Base-by-base conservation (phyloP, 78 protist species). In the Polysphondylium violaceum region DNA sequence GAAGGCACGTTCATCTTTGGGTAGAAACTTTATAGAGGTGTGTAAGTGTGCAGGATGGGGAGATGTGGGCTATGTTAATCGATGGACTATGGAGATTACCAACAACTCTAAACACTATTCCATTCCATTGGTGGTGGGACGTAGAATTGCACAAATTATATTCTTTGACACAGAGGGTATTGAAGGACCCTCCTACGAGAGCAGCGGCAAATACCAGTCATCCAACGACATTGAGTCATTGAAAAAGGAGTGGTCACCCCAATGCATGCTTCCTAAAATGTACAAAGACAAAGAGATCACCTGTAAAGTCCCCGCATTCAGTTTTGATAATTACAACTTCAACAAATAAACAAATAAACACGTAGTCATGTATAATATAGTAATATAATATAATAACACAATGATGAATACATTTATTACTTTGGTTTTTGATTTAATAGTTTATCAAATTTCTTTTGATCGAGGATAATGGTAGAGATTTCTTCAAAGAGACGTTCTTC, bases 21-120 rank as follows among this genome's bases (percentile, higher is more conserved):
- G 94, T 87, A 25, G 94, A 41, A 91, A 91, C 31, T 91, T 91
- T 51, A 91, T 91, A 17, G 94, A 90, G 38, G 88, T 63, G 17
- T 89, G 94, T 21, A 89, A 87, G n/a, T 89, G 94, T 71, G 94
- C 94, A 14, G 94, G 94, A 21, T 86, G 81, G 94, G 94, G 94
- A 3, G 94, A 88, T 11, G 35, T 89, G 0, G 74, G 92, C 19
- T 36, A 68, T 68, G 29, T 36, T 23, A 63, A 29, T 16, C n/a
- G 94, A 25, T 91, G 94, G 94, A 91, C 94, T 19, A 88, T 91
- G 93, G 94, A 91, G 16, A 91, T 91, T 21, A 87, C 94, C 3
- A 91, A 91, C 56, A 91, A 87, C n/a, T 87, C 94, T 8, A 31
- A 27, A 11, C 35, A 86, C 14, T 79, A 91, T 51, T 76, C 94